Conservation (phyloP, 805 yeast species). For the Trichomonascus vanleenenianus region DNA sequence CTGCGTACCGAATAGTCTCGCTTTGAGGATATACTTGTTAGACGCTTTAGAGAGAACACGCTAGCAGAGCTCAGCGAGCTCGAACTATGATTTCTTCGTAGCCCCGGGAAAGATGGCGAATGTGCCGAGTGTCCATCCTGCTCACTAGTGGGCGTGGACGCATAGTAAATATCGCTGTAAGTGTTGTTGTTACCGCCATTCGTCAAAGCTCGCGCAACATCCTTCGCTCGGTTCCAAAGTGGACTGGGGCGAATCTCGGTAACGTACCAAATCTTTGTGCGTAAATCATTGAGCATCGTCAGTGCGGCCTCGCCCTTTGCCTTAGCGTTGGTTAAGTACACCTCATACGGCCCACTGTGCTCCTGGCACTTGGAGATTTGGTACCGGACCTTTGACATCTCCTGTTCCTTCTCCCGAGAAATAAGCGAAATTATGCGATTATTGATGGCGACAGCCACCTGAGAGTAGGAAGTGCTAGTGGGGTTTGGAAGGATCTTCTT, state of each 20-base stretch:
- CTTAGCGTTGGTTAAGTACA: conserved; percentile 8
- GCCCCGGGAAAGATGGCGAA: conserved; percentile 4
- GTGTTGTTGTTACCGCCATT: neutral
- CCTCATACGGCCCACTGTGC: conserved; percentile 9
- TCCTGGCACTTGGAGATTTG: conserved; percentile 10
- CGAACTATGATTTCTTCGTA: conserved; percentile 19
- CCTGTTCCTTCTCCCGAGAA: conserved; percentile 8
- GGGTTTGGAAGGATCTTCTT: conserved; percentile 13
- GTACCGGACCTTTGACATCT: conserved; percentile 3
- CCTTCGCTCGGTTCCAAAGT: conserved; percentile 21
- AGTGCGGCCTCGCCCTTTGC: conserved; percentile 8
- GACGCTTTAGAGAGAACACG: conserved; percentile 19
- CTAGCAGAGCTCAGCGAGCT: conserved; percentile 16
- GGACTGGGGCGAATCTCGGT: conserved; percentile 17
- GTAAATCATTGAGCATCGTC: conserved; percentile 10
- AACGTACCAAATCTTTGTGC: conserved; percentile 23
- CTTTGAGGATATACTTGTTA: conserved; percentile 12
- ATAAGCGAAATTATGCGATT: conserved; percentile 12
- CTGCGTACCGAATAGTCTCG: conserved; percentile 20
- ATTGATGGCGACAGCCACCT: conserved; percentile 9
- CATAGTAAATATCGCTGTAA: neutral
- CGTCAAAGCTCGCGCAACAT: conserved; percentile 18
- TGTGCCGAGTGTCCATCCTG: neutral
- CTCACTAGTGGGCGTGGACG: neutral
- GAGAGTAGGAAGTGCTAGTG: conserved; percentile 5